phyloP scores from a whole-genome alignment of 768 basidiomycete species.

The Inosperma sp. region DNA sequence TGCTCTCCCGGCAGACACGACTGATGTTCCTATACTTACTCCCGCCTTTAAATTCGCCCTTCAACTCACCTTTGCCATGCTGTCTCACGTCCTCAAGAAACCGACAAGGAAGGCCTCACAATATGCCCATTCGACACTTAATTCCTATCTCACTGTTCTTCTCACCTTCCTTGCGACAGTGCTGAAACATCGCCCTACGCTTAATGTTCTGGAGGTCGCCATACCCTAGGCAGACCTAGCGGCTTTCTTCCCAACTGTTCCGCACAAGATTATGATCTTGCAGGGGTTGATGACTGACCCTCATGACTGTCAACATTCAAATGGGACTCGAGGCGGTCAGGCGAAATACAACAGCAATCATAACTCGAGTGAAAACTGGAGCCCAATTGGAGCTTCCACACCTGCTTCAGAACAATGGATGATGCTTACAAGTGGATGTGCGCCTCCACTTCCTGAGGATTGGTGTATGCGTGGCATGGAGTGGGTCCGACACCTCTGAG shows the following conservation, averaged over 20 bases:
- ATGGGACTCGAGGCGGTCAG: no score
- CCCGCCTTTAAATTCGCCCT: constrained; percentile 68
- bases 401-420: constrained; percentile 57
- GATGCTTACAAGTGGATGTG: constrained; percentile 65
- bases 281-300: constrained; percentile 36
- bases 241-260: constrained; percentile 54
- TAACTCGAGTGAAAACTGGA: no score
- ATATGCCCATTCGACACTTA: constrained; percentile 54
- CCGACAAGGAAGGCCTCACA: constrained; percentile 58
- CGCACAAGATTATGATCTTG: constrained; percentile 45
- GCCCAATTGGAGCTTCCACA: no score
- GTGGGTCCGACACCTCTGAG: constrained; percentile 84
- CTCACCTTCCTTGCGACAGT: constrained; percentile 86
- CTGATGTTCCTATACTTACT: constrained; percentile 46
- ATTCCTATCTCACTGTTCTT: constrained; percentile 82
- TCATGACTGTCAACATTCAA: no score
- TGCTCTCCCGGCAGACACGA: constrained; percentile 31
- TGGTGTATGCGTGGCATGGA: constrained; percentile 96
- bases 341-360: no score
- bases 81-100: constrained; percentile 63
- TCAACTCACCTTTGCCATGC: constrained; percentile 73
- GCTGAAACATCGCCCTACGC: constrained; percentile 57
- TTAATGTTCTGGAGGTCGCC: constrained; percentile 62
- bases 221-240: constrained; percentile 84
- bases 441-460: constrained; percentile 82